Evolutionary conservation across 2,329 filamentous ascomycete genomes (phyloP), one percentile per base, ranked within the genome.

Genomic region (Arthrobotrys sinensis): DNA sequence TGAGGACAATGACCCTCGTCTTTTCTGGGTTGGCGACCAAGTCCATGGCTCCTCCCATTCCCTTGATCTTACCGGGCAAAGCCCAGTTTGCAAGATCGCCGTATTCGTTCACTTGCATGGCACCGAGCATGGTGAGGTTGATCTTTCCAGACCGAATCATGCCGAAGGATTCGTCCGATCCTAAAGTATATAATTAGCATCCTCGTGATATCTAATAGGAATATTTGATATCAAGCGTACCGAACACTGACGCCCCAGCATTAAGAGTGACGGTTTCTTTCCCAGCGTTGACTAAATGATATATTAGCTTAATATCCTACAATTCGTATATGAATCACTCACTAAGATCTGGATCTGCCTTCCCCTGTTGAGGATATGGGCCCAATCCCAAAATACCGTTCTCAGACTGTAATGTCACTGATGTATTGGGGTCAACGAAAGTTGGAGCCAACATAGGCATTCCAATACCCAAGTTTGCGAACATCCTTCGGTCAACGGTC

Each of bases 81-180:
- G 96, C 96, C 87, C 93, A 96, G 85, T 96, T 96, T 53, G 93
- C 93, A 66, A 96, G 85, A 83, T 96, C 93, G 28, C 93, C 93
- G 1, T 88, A 87, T 0, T 92, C 92, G 80, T 90, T 91, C 21
- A 96, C 93, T 85, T 96, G 92, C 80, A 95, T 89, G 1, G 93
- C 91, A 2, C 93, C 93, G 0, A 96, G 88, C 82, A 96, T 93
- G 0, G 92, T 93, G 4, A 96, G 91, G 82, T 96, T 91, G 48
- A 96, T 90, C 82, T 94, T 92, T 0, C 93, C 93, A 64, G 92
- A 92, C 10, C 93, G 89, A 81, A 96, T 96, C 93, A 96, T 96
- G 81, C 89, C 90, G 82, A 96, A 96, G 0, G 91, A 94, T 84
- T 96, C 93, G 79, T 91, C 88, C 52, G 90, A 92, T 83, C 93